These are phyloP conservation scores for Penicillium canariense DNA, from an alignment of 495 filamentous ascomycete species.

Conservation along the genomic window DNA sequence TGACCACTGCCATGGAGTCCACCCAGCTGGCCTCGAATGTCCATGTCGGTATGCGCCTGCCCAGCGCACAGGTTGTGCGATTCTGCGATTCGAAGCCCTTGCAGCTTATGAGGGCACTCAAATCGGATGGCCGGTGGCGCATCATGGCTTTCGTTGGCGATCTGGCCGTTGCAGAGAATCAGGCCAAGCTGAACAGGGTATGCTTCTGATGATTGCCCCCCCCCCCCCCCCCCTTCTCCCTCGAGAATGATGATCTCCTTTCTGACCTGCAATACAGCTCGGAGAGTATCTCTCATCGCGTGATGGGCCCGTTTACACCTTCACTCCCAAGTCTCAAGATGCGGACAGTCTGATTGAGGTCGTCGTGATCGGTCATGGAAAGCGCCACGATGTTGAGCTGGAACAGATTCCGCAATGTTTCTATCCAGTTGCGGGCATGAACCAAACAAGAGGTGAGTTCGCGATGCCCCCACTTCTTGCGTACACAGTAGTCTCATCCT, in stretches of 20 bases:
- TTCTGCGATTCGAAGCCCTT: conserved; percentile 58
- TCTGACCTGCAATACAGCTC: conserved; percentile 23
- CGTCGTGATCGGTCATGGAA: conserved; percentile 53
- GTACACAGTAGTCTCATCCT: not conserved
- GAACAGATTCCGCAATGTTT: conserved; percentile 59
- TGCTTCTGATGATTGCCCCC: too few species aligned
- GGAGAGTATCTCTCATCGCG: conserved; percentile 36
- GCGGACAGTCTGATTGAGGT: conserved; percentile 60
- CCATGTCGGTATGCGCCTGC: conserved; percentile 54
- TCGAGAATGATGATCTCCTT: not conserved
- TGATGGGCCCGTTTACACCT: conserved; percentile 39
- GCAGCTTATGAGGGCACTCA: conserved; percentile 48
- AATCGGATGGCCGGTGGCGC: conserved; percentile 60
- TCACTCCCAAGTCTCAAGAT: conserved; percentile 45
- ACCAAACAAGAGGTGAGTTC: conserved; percentile 53
- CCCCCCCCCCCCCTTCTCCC: not conserved
- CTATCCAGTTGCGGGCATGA: conserved; percentile 57
- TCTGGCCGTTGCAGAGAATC: conserved; percentile 40
- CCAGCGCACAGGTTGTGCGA: conserved; percentile 57
- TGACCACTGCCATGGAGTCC: conserved; percentile 36
- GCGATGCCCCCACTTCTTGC: not conserved
- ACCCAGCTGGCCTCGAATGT: conserved; percentile 45
- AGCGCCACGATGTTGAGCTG: conserved; percentile 55
- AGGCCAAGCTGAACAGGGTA: conserved; percentile 43
- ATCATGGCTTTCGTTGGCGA: conserved; percentile 57